These are phyloP conservation scores for Aspergillus aculeatinus DNA, from an alignment of 2,329 filamentous ascomycete genomes.

Conservation along the genomic window DNA sequence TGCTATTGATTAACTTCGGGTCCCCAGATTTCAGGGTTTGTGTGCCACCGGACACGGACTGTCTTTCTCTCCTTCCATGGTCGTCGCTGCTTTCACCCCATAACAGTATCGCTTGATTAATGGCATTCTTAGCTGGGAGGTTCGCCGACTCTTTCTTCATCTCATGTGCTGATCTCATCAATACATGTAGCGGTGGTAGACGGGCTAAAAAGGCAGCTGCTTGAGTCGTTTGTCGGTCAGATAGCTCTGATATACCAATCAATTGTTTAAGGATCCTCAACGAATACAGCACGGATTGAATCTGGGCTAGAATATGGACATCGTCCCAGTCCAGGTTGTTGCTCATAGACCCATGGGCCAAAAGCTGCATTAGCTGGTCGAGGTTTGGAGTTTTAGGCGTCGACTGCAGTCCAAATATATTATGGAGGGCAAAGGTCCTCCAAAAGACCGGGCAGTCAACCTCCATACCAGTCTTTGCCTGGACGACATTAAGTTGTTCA, in stretches of 20 bases:
- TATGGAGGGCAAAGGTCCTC: conserved; percentile 36
- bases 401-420: conserved; percentile 26
- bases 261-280: conserved; percentile 60
- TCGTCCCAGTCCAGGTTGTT: conserved; percentile 55
- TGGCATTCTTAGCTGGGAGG: conserved; percentile 12
- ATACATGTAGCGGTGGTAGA: conserved; percentile 31
- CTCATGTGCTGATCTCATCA: conserved; percentile 29
- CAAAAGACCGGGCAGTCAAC: conserved; percentile 26
- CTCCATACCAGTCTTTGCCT: conserved; percentile 12
- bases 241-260: conserved; percentile 35
- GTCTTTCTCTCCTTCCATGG: too few species aligned
- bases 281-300: conserved; percentile 63
- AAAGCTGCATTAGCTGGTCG: conserved; percentile 27
- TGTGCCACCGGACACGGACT: background rate
- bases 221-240: conserved; percentile 11
- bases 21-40: background rate
- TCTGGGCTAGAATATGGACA: conserved; percentile 61
- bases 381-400: conserved; percentile 17
- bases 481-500: conserved; percentile 23
- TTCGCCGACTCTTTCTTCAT: conserved; percentile 14
- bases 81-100: background rate
- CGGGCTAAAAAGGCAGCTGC: conserved; percentile 22
- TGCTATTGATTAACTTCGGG: background rate
- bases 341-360: conserved; percentile 29
- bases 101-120: conserved; percentile 6